Evolutionary conservation across 23 red algal genomes (phyloP).

Genomic region (Gracilaria domingensis): DNA sequence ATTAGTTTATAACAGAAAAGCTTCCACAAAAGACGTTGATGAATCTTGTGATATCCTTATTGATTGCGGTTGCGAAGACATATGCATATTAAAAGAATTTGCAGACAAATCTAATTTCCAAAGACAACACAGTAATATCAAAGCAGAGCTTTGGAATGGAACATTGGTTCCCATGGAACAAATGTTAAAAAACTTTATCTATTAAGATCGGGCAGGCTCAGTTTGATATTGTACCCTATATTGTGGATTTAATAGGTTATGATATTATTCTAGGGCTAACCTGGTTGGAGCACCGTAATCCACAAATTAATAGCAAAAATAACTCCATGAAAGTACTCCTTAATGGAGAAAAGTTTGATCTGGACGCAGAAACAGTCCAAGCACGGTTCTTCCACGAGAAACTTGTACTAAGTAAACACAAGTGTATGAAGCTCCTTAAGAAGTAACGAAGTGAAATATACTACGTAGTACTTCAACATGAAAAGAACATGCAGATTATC

Average conservation of each 20-base stretch:
- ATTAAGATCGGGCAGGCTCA: constrained; percentile 31
- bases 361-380: constrained; percentile 38
- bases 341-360: neutral
- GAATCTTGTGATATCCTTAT: too few species aligned
- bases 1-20: too few species aligned
- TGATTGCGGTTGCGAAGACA: too few species aligned
- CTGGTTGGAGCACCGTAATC: constrained; percentile 1
- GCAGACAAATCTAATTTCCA: too few species aligned
- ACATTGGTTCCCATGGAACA: constrained; percentile 48
- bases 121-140: neutral
- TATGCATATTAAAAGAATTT: too few species aligned
- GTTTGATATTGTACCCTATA: neutral
- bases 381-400: neutral
- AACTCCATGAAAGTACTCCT: constrained; percentile 9
- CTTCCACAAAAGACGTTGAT: too few species aligned
- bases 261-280: constrained; percentile 15
- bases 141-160: constrained; percentile 42
- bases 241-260: constrained; percentile 56
- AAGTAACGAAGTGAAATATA: constrained; percentile 33
- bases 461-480: neutral
- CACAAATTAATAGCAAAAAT: constrained; percentile 23
- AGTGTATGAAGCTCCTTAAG: constrained; percentile 14
- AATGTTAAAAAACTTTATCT: constrained; percentile 21
- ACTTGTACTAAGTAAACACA: constrained; percentile 28
- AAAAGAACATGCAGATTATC: too few species aligned